These are phyloP conservation scores for Ambrosiella xylebori DNA, from an alignment of 2,329 filamentous ascomycete species.

Conservation along the genomic window DNA sequence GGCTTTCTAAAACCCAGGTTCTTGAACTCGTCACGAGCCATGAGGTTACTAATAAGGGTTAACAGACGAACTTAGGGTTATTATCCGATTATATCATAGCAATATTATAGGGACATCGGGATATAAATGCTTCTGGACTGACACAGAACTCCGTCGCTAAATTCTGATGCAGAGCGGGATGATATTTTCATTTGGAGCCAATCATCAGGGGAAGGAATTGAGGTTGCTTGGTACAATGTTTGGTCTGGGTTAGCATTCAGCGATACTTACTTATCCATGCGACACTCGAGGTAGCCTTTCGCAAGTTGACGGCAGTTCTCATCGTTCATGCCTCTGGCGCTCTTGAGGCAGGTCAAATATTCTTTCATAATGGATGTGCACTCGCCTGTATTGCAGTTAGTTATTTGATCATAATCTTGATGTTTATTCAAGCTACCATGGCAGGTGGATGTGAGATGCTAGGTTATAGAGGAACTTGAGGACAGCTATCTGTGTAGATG, in stretches of 20 bases:
- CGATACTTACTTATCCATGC: slow-evolving; percentile 70
- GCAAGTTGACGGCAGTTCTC: slow-evolving; percentile 69
- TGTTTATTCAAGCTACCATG: too few species aligned
- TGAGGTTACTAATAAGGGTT: slow-evolving; percentile 53
- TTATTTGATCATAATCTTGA: not conserved
- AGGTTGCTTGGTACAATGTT: too few species aligned
- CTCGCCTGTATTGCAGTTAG: slow-evolving; percentile 44
- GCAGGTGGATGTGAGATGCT: not conserved
- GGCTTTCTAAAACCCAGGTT: slow-evolving; percentile 57
- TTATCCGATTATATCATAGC: not conserved
- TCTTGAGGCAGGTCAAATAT: slow-evolving; percentile 79
- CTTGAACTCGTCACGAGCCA: slow-evolving; percentile 89
- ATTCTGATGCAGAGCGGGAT: too few species aligned
- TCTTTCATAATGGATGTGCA: slow-evolving; percentile 76
- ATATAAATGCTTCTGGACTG: too few species aligned
- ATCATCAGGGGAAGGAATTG: too few species aligned
- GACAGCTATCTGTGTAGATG: not conserved
- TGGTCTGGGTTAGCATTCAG: not conserved
- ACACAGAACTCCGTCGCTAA: too few species aligned
- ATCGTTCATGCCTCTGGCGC: slow-evolving; percentile 67
- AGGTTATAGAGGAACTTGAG: not conserved
- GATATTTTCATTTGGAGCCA: too few species aligned
- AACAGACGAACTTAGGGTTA: not conserved
- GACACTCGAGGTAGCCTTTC: slow-evolving; percentile 75
- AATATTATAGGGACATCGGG: too few species aligned